A percentile compares a stretch with the other conserved stretches of the same genome.
Conservation (phyloP, 306 rosid genomes). For the Acacia confusa region DNA sequence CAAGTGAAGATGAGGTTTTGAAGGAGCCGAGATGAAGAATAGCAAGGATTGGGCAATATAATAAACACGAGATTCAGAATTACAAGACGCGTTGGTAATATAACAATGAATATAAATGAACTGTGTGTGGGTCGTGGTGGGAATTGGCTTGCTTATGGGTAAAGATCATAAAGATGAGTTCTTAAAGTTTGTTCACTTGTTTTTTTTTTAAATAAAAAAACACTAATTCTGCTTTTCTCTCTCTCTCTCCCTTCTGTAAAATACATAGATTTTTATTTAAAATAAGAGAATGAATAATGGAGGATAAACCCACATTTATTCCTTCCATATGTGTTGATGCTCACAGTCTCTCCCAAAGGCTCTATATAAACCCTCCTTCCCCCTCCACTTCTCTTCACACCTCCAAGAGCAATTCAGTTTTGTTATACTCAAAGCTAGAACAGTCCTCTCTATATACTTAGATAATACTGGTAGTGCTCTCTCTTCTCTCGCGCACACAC, state of each 20-base stretch:
- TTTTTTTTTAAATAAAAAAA: neutral
- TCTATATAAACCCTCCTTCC: conserved; percentile 62
- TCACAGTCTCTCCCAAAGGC: conserved; percentile 28
- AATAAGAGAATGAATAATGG: conserved; percentile 49
- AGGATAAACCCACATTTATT: conserved; percentile 69
- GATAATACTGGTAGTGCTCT: neutral
- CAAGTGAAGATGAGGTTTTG: conserved; percentile 23
- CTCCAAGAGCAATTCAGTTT: conserved; percentile 28
- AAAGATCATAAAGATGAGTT: conserved; percentile 28
- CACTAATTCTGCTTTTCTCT: conserved; percentile 42
- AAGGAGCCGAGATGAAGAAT: conserved; percentile 1
- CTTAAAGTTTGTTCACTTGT: conserved; percentile 28
- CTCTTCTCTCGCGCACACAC: neutral
- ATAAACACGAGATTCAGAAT: conserved; percentile 41
- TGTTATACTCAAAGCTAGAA: conserved; percentile 13
- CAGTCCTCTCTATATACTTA: neutral
- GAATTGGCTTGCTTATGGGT: conserved; percentile 41
- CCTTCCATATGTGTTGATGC: conserved; percentile 55
- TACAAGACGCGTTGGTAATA: conserved; percentile 68
- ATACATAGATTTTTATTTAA: conserved; percentile 30
- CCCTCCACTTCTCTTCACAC: conserved; percentile 39
- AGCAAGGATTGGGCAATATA: conserved; percentile 36
- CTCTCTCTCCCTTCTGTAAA: conserved; percentile 35
- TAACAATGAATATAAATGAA: conserved; percentile 47
- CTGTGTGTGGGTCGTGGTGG: conserved; percentile 21